Base-by-base conservation (phyloP, 2,329 filamentous ascomycete species). In the Botrytis tulipae region DNA sequence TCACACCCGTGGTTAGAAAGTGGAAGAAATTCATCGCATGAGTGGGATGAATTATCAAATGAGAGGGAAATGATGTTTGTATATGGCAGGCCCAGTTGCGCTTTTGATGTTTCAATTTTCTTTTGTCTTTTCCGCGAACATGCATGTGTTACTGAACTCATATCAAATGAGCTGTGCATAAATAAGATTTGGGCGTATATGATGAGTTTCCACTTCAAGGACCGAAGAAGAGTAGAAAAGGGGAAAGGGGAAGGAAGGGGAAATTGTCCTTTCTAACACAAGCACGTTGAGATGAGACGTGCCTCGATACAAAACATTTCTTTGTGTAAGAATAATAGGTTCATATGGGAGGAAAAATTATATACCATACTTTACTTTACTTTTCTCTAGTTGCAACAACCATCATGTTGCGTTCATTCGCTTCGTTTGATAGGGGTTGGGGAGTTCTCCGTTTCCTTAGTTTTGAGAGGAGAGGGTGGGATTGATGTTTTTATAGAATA, bases 1-100 rank as follows among this genome's bases (percentile, higher is more conserved):
- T 46, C 20, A 42, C 66, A 12, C 61, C 42, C 16, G 44, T 29
- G 42, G 71, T 72, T 22, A 70, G 74, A 46, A 77, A 75, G 68
- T 72, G 70, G 54, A 74, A 73, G 16, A 72, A 71, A n/a, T 78
- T 78, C 62, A 68, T 71, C 18, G 77, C 76, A 74, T 78, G 70
- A 70, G 32, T 29, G 37, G 12, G 25, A 20, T 59, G 14, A 18
- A 57, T 25, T 10, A 20, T 6, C 29, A 40, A 37, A 68, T 37
- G 37, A 25, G 29, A 6, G 51, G 29, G 51, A 46, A n/a, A 70
- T 57, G 35, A 70, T 71, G 40, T 69, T 72, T 73, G 54, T 73
- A 69, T 72, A 60, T 42, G 66, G 72, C 72, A 20, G 61, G 60
- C 22, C 59, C 62, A 40, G n/a, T 67, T 54, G 65, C 44, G 46